phyloP scores from a whole-genome alignment of 2,329 filamentous ascomycete species.

The Calonectria multiphialidica region DNA sequence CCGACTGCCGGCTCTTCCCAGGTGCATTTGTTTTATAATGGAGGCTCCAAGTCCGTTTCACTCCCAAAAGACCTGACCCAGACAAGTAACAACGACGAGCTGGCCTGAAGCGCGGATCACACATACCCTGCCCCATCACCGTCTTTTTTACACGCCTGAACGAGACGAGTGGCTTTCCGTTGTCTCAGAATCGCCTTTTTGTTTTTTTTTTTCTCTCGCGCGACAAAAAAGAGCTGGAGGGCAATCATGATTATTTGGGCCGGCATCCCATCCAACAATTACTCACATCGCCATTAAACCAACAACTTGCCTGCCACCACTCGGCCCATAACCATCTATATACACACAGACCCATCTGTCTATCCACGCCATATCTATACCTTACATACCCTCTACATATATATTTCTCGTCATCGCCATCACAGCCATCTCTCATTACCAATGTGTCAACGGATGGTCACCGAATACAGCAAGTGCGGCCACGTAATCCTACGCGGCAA shows the following conservation, averaged over 20 bases:
- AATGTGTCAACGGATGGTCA: slow-evolving; percentile 50
- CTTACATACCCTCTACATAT: not conserved
- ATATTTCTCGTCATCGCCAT: not conserved
- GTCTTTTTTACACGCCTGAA: not conserved
- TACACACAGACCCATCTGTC: not conserved
- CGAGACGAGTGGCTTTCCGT: not conserved
- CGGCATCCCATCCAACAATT: not conserved
- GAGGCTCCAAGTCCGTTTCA: slow-evolving; percentile 1
- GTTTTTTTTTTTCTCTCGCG: not conserved
- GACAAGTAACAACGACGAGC: not conserved
- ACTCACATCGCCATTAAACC: not conserved
- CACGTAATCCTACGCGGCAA: slow-evolving; percentile 51
- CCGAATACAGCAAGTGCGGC: slow-evolving; percentile 51
- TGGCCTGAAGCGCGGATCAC: slow-evolving; percentile 1
- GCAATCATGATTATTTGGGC: slow-evolving; percentile 12
- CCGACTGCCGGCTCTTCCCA: slow-evolving; percentile 21
- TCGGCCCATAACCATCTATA: not conserved
- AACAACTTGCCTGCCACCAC: not conserved
- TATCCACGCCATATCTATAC: not conserved
- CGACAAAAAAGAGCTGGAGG: slow-evolving; percentile 4
- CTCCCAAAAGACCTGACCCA: not conserved
- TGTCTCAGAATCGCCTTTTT: not conserved
- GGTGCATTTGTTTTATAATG: slow-evolving; percentile 8
- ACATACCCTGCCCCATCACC: not conserved
- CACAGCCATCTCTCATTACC: not conserved